These are phyloP conservation scores for Wolfiporia cocos DNA, from an alignment of 1,284 basidiomycete genomes.

Conservation along the genomic window DNA sequence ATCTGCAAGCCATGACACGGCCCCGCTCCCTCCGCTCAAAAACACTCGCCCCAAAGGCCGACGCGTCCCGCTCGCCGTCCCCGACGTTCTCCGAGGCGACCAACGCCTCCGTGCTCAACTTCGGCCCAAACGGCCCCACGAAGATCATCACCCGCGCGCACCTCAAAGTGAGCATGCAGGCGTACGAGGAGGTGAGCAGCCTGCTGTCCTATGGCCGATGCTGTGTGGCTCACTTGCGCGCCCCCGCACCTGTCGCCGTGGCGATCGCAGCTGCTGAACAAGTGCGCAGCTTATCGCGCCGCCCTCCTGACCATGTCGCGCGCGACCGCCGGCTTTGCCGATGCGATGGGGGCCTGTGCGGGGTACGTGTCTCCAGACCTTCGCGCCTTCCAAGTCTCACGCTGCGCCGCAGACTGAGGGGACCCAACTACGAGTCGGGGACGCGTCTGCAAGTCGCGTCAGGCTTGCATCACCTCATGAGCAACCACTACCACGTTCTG, in stretches of 20 bases:
- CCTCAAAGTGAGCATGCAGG: slow-evolving; percentile 70
- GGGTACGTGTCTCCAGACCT: slow-evolving; percentile 53
- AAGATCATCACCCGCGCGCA: slow-evolving; percentile 82
- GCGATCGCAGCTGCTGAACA: slow-evolving; percentile 57
- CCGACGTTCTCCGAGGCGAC: slow-evolving; percentile 82
- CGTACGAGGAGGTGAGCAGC: slow-evolving; percentile 69
- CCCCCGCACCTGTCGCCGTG: background rate
- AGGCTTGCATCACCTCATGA: slow-evolving; percentile 87
- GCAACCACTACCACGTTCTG: slow-evolving; percentile 89
- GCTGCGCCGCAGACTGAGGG: slow-evolving; percentile 58
- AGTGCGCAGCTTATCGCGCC: slow-evolving; percentile 79
- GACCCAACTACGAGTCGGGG: slow-evolving; percentile 73
- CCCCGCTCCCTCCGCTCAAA: slow-evolving; percentile 55
- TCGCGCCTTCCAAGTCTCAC: no score
- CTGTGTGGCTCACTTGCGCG: no score
- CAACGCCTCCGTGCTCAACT: slow-evolving; percentile 67
- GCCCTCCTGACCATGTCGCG: slow-evolving; percentile 81
- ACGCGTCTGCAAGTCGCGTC: slow-evolving; percentile 78
- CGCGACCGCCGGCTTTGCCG: slow-evolving; percentile 83
- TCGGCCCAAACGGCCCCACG: slow-evolving; percentile 62
- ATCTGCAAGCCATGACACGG: slow-evolving; percentile 45
- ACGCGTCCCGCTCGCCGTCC: slow-evolving; percentile 61
- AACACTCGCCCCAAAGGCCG: slow-evolving; percentile 40
- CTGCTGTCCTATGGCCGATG: background rate
- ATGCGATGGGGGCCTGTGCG: slow-evolving; percentile 80